Conservation (phyloP, 805 yeast genomes). For the Jamesozyma lodderae region DNA sequence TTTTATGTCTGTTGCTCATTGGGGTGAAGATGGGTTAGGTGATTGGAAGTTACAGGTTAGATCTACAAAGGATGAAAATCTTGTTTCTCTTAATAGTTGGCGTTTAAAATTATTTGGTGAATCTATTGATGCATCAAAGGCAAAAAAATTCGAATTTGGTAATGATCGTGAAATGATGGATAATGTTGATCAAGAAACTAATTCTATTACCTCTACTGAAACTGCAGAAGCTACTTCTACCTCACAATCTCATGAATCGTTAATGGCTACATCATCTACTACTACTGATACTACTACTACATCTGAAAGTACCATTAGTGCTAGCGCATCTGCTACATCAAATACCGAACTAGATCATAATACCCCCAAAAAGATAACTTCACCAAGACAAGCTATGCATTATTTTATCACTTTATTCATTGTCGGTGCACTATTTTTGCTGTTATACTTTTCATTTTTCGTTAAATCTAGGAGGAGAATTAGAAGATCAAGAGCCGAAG, state of each 20-base stretch:
- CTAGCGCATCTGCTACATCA: constrained; percentile 8
- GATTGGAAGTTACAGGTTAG: constrained; percentile 68
- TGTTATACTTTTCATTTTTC: constrained; percentile 39
- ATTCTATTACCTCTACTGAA: constrained; percentile 3
- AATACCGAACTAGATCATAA: constrained; percentile 14
- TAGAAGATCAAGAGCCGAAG: constrained; percentile 56
- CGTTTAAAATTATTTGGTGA: constrained; percentile 78
- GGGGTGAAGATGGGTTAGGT: constrained; percentile 93
- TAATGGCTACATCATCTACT: background rate
- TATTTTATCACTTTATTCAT: constrained; percentile 53
- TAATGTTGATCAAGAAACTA: background rate
- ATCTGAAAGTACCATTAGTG: background rate
- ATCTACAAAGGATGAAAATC: constrained; percentile 34
- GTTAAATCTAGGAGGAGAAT: constrained; percentile 34
- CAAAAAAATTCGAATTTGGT: constrained; percentile 44
- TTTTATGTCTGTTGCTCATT: constrained; percentile 95
- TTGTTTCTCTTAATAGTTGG: constrained; percentile 53
- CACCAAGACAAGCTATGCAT: constrained; percentile 44
- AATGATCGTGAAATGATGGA: constrained; percentile 27
- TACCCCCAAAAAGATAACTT: constrained; percentile 29
- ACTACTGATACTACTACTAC: background rate
- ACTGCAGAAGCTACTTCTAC: background rate
- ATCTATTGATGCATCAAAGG: constrained; percentile 52
- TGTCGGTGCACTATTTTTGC: constrained; percentile 44
- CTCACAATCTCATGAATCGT: background rate